Base-by-base conservation (phyloP, 352 stramenopile genomes). In the Phytophthora pini region DNA sequence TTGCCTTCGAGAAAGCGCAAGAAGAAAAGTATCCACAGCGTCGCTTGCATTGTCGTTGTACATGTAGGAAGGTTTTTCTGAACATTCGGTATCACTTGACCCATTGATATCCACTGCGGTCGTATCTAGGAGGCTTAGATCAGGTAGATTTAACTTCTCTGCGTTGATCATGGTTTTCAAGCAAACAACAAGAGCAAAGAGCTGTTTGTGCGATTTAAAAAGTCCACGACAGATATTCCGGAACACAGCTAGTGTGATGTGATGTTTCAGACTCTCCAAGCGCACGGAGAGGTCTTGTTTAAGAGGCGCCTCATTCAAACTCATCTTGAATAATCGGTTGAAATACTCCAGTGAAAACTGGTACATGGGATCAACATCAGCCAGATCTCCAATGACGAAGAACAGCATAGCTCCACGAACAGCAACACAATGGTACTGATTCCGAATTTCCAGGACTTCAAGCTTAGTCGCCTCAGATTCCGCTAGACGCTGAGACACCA, bases 291-390 rank as follows among this genome's bases (percentile, higher is more conserved):
- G 43, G 2, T 46, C 53, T 26, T 15, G 32, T 9, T 73, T 72
- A 2, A 58, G 15, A 10, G 72, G 68, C 8, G 72, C 77, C 13
- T 80, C 72, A 15, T 80, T 68, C 10, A 94, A 48, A 26, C 83
- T 94, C 29, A 68, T 46, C 31, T 77, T 88, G 32, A 94, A 94
- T 6, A 93, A 60, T 10, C 73, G 72, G 32, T 67, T 69, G 34
- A 93, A 93, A 59, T 89, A 92, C 34, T 89, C 78, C 24, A 94
- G 73, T 5, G 85, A 93, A 32, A 88, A 92, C 52, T 94, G 85
- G 29, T 94, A 94, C 85, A 92, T 94, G 0, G 82, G 68, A 29
- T 94, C 87, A 6, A 94, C 47, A 0, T 67, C 58, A 10, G 68
- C 63, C 31, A 93, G 61, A 17, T 94, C 83, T 15, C 70, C 70